Percentiles rank a stretch among this genome's conserved stretches.
phyloP scores from a whole-genome alignment of 2,329 filamentous ascomycete species.

The Peltaster fructicola region DNA sequence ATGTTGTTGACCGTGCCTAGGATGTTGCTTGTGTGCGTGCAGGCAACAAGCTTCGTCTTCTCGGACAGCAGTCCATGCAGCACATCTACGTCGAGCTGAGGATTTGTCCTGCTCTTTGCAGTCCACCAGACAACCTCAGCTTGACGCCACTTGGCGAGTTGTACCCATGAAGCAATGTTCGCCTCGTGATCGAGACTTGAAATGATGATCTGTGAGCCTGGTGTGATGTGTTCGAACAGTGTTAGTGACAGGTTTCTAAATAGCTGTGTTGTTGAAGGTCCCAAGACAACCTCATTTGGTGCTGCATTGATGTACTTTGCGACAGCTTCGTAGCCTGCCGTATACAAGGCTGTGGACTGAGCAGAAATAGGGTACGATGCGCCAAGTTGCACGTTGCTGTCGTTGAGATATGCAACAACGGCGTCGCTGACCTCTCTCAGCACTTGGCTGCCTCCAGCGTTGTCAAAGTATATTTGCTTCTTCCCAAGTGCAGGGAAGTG shows the following conservation, averaged over 20 bases:
- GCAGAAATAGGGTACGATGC: conserved; percentile 47
- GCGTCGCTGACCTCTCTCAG: conserved; percentile 48
- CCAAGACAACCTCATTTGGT: conserved; percentile 51
- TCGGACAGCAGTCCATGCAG: conserved; percentile 41
- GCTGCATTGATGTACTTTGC: conserved; percentile 54
- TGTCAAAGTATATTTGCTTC: conserved; percentile 58
- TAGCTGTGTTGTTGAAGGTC: conserved; percentile 58
- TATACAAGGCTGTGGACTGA: conserved; percentile 41
- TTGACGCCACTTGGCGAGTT: conserved; percentile 42
- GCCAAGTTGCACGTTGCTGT: conserved; percentile 59
- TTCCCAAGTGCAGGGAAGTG: conserved; percentile 51
- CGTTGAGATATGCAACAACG: conserved; percentile 47
- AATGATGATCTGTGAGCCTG: conserved; percentile 41
- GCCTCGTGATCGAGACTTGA: conserved; percentile 63
- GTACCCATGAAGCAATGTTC: conserved; percentile 57
- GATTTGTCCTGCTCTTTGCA: conserved; percentile 27
- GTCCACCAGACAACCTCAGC: conserved; percentile 55
- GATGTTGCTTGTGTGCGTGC: conserved; percentile 58
- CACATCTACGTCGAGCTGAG: conserved; percentile 39
- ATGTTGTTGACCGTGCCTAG: conserved; percentile 54
- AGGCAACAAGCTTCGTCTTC: conserved; percentile 52
- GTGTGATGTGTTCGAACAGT: conserved; percentile 38
- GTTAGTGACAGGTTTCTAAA: conserved; percentile 49
- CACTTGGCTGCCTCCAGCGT: conserved; percentile 57
- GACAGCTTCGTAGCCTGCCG: conserved; percentile 43